A percentile compares a stretch with the other conserved stretches of the same genome.
Conservation (phyloP, 2,329 filamentous ascomycete species). For the Colletotrichum gigasporum region DNA sequence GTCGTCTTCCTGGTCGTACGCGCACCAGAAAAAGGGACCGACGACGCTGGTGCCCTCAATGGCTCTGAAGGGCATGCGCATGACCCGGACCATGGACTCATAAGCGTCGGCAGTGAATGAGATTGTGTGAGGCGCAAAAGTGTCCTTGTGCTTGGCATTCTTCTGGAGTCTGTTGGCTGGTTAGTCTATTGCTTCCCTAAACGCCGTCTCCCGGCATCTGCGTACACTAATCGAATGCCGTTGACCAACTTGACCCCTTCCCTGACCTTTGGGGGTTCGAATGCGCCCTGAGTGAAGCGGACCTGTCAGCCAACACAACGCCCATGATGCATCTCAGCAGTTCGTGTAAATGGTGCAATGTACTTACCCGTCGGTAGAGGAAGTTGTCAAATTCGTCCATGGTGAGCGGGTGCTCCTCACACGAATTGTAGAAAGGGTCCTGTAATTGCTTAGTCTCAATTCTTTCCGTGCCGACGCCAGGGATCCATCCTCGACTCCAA, state of each 20-base stretch:
- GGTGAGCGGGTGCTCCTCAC: constrained; percentile 61
- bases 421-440: constrained; percentile 59
- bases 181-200: constrained; percentile 16
- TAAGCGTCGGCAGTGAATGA: constrained; percentile 62
- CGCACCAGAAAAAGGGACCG: constrained; percentile 71
- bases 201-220: constrained; percentile 16
- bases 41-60: constrained; percentile 69
- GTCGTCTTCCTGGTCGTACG: constrained; percentile 64
- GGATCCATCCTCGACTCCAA: neutral
- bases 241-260: constrained; percentile 55
- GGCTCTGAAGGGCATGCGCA: constrained; percentile 64
- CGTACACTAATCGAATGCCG: constrained; percentile 65
- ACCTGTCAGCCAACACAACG: constrained; percentile 19
- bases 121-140: constrained; percentile 65
- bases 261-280: constrained; percentile 55
- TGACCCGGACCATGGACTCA: constrained; percentile 62
- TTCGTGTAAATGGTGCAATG: neutral
- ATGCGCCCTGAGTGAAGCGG: constrained; percentile 59
- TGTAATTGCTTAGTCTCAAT: constrained; percentile 37
- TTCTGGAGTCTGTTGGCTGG: constrained; percentile 60
- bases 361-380: constrained; percentile 57
- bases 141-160: constrained; percentile 64
- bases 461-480: neutral
- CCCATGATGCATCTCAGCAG: neutral
- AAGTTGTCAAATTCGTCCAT: constrained; percentile 68